phyloP scores from a whole-genome alignment of 2,329 filamentous ascomycete species.

The Alternaria triticina region DNA sequence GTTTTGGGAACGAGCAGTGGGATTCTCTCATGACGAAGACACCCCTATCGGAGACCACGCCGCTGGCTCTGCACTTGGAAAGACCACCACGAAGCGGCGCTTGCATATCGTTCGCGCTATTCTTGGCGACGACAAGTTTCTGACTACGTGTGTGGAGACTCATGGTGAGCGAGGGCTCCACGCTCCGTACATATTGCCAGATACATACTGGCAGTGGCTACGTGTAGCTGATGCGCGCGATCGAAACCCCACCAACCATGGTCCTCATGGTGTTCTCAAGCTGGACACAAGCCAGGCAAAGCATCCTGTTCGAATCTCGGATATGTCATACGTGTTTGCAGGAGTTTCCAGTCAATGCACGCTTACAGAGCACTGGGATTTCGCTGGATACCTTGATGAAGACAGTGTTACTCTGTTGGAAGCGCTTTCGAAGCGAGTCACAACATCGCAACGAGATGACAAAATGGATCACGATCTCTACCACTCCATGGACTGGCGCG shows the following conservation, averaged over 20 bases:
- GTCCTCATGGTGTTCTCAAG: background rate
- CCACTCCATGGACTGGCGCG: background rate
- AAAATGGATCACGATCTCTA: background rate
- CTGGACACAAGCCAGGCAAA: background rate
- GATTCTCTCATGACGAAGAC: background rate
- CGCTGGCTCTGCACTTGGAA: background rate
- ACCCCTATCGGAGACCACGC: background rate
- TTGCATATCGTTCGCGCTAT: background rate
- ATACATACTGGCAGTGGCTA: background rate
- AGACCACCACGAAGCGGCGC: background rate
- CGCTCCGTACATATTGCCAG: background rate
- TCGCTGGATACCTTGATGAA: background rate
- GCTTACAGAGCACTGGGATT: background rate
- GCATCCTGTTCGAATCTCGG: background rate
- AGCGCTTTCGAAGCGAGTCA: background rate
- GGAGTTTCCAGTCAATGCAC: background rate
- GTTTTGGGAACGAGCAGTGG: background rate
- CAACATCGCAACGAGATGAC: background rate
- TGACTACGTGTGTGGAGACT: background rate
- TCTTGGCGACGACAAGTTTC: background rate
- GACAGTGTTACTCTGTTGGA: background rate
- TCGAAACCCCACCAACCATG: background rate
- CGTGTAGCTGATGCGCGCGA: background rate
- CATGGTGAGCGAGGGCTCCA: background rate
- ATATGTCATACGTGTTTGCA: background rate